Base-by-base conservation (phyloP, 2,329 filamentous ascomycete genomes). In the Cladorrhinum sp. region DNA sequence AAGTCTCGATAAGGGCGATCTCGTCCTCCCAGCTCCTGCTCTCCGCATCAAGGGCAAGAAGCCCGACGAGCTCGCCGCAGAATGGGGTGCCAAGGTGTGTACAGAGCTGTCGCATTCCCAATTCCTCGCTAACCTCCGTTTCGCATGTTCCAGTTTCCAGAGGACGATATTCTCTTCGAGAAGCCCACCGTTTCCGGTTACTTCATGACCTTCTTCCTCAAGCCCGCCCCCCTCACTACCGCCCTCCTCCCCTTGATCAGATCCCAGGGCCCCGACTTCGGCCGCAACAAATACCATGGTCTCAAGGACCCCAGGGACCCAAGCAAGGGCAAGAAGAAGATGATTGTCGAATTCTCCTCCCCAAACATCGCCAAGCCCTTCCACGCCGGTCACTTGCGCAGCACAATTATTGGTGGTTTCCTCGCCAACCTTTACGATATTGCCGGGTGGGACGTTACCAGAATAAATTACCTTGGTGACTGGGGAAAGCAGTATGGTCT, bases 331-430 rank as follows among this genome's bases (percentile, higher is more conserved):
- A 79, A 79, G 68, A 91, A 91, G 79, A 83, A 81, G 62, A 82
- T 86, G 45, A 84, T 95, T 55, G 83, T 95, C 68, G 91, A 95
- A 70, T 95, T 93, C 75, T 92, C 88, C 7, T 92, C 89, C 7
- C 91, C 91, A 55, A 95, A 95, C 73, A 92, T 95, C 62, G 91
- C 91, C 50, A 93, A 93, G 76, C 90, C 89, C 23, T 92, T 92
- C 78, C 89, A 92, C 71, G 89, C 89, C 41, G 88, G 89, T 12
- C 89, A 93, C 74, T 78, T 92, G 68, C 82, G 90, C 69, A 89
- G 86, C 67, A 93, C 89, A 38, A 92, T 92, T 70, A 92, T 92
- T 62, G 89, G 89, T 53, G 88, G 88, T 41, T 92, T 92, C 76
- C 78, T 92, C 45, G 79, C 87, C 22, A 91, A 91, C 71, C 75